Base-by-base conservation (phyloP, 2,329 filamentous ascomycete species). In the Trichoderma brevicompactum region DNA sequence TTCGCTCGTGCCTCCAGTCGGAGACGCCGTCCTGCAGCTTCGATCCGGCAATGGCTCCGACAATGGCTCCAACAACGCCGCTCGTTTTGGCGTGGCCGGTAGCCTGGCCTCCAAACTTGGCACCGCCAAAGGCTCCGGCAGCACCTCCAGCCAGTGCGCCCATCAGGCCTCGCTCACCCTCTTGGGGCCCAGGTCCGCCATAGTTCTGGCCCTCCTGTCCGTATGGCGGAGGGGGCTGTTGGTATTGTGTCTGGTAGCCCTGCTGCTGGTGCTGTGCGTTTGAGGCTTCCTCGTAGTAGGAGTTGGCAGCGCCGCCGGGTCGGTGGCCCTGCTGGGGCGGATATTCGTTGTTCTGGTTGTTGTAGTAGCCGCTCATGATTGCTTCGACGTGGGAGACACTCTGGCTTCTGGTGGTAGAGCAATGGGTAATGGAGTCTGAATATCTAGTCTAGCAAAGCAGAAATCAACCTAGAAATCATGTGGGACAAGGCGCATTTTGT, bases 131-230 rank as follows among this genome's bases (percentile, higher is more conserved):
- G 1, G 73, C 79, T 15, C 79, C 79, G 43, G 77, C 79, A 0
- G 77, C 74, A 44, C 75, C 79, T 6, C 79, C 79, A 15, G 76
- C 78, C 4, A 80, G 64, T 1, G 77, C 78, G 48, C 79, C 79
- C 67, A 78, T 72, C 13, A 81, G 58, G 28, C 79, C 79, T 32
- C 79, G 78, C 61, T 81, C 79, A n/a, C 77, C 78, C 6, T 77
- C 76, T 8, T 65, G 70, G 3, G 72, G 75, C 2, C 65, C 72
- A 0, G 64, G 36, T 6, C 36, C 69, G 28, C 69, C 71, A 13
- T 52, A 54, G 43, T 54, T 40, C 13, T 28, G 56, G 44, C 56
- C 46, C 15, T 66, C 49, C 5, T 52, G 28, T 12, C 55, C 48
- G 5, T 64, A 64, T 7, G 61, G 52, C 32, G 48, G 64, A 23